Evolutionary conservation across 257 asterid species (phyloP).

Genomic region (Jasminum sambac): DNA sequence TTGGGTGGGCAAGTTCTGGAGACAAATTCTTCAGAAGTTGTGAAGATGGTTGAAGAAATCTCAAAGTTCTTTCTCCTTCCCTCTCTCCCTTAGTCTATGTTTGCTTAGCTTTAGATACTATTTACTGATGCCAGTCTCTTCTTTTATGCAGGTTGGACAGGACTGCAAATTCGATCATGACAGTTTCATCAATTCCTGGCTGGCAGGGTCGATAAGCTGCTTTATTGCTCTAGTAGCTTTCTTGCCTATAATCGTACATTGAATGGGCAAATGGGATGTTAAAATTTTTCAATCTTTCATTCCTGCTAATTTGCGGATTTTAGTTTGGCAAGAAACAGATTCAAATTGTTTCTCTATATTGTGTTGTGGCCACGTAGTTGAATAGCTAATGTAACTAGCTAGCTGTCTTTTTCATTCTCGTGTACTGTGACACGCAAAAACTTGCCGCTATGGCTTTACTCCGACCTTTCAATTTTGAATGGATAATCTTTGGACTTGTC

Average conservation of each 20-base stretch:
- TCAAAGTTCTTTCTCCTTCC: conserved; percentile 43
- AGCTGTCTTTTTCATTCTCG: neutral
- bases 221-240: conserved; percentile 20
- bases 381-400: neutral
- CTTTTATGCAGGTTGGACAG: conserved; percentile 66
- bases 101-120: neutral
- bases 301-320: neutral
- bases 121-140: conserved; percentile 19
- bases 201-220: conserved; percentile 69
- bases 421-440: neutral
- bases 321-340: neutral
- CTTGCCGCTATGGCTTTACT: neutral
- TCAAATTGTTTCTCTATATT: neutral
- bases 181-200: conserved; percentile 50
- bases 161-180: conserved; percentile 41
- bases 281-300: neutral
- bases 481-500: neutral
- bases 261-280: neutral
- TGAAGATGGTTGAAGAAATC: conserved; percentile 77
- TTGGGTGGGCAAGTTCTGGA: conserved; percentile 97
- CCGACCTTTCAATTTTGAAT: neutral
- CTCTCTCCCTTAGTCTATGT: conserved; percentile 20
- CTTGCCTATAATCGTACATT: neutral
- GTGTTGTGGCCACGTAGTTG: neutral
- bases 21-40: conserved; percentile 74